A percentile compares a stretch with the other conserved stretches of the same genome.
Evolutionary conservation across 164 flowering plant species (phyloP).

Genomic region (Houttuynia cordata): DNA sequence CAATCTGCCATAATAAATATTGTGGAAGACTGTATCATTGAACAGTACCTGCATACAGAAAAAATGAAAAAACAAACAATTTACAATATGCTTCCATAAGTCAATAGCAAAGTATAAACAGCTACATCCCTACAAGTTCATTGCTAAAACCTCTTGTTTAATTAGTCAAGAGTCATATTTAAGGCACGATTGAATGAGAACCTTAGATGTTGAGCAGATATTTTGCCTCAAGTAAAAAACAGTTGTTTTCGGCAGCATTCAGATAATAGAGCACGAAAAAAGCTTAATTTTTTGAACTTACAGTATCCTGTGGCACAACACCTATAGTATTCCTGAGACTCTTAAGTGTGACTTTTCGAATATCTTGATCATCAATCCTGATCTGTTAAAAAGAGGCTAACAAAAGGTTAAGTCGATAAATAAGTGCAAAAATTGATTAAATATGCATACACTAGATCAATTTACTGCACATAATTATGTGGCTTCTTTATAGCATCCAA

Average conservation of each 20-base stretch:
- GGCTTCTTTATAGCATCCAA: no score
- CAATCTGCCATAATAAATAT: constrained; percentile 82
- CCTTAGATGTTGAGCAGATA: no score
- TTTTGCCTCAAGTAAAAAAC: background rate
- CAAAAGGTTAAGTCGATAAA: background rate
- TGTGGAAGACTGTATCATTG: constrained; percentile 91
- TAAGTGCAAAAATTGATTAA: background rate
- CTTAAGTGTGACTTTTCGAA: constrained; percentile 51
- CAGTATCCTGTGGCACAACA: constrained; percentile 96
- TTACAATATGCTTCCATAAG: no score
- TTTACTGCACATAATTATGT: no score
- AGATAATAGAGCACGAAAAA: background rate
- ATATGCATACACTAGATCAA: no score
- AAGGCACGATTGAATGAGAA: no score
- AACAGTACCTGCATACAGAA: constrained; percentile 65
- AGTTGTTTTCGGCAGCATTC: background rate
- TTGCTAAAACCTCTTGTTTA: no score
- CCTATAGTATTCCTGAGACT: constrained; percentile 80
- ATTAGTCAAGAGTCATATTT: no score
- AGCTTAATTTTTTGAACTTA: constrained; percentile 20
- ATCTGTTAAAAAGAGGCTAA: constrained; percentile 40
- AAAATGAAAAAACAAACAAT: no score
- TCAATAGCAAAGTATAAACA: no score
- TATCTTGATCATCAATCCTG: constrained; percentile 77
- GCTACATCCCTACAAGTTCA: no score